These are phyloP conservation scores for Coprinopsis sp. DNA, from an alignment of 768 basidiomycete genomes.

Conservation along the genomic window DNA sequence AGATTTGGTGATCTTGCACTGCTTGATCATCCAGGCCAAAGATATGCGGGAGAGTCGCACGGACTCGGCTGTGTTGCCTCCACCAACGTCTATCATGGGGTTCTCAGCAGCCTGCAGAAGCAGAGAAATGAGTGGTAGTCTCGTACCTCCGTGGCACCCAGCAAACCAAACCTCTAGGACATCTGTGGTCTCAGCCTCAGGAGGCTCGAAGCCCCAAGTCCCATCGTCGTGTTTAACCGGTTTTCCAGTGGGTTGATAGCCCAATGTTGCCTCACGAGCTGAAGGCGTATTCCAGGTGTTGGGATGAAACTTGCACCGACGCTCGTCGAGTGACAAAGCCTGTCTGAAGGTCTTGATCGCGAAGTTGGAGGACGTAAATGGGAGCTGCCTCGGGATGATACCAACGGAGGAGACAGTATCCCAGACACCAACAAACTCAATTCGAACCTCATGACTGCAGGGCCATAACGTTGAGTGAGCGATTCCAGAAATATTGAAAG, in stretches of 20 bases:
- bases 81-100: conserved; percentile 57
- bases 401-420: conserved; percentile 41
- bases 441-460: conserved; percentile 39
- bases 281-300: conserved; percentile 44
- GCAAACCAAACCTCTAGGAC: conserved; percentile 81
- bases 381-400: conserved; percentile 57
- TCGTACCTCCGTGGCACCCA: conserved; percentile 67
- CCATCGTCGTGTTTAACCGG: background rate
- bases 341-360: conserved; percentile 66
- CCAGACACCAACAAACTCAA: conserved; percentile 61
- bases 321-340: conserved; percentile 67
- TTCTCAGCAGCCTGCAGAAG: background rate
- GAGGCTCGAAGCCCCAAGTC: background rate
- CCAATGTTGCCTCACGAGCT: conserved; percentile 30
- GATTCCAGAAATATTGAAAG: background rate
- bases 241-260: background rate
- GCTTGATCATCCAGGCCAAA: conserved; percentile 72
- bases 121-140: background rate
- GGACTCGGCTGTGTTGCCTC: conserved; percentile 59
- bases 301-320: conserved; percentile 51
- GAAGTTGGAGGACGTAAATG: conserved; percentile 60
- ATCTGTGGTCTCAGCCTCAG: conserved; percentile 35
- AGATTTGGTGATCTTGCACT: conserved; percentile 51
- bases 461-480: background rate
- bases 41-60: conserved; percentile 62